Evolutionary conservation across 2,329 filamentous ascomycete species (phyloP).

Genomic region (Verticillium alfalfae): DNA sequence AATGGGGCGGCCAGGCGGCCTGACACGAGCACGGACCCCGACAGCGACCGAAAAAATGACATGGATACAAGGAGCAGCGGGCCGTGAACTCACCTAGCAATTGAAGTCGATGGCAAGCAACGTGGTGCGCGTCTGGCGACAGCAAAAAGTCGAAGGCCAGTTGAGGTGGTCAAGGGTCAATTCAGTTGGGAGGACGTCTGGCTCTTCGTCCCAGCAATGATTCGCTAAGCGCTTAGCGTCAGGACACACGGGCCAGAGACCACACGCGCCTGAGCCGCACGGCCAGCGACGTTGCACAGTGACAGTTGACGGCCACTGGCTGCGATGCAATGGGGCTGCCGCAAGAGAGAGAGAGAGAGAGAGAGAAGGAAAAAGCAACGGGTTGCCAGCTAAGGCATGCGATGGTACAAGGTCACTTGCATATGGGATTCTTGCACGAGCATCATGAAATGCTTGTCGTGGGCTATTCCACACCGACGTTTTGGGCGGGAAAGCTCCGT

Average conservation of each 20-base stretch:
- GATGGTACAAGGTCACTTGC: background rate
- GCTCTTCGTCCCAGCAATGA: background rate
- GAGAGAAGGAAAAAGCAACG: background rate
- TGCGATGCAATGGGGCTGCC: background rate
- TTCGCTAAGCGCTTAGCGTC: conserved; percentile 20
- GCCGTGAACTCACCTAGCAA: conserved; percentile 6
- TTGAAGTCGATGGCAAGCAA: conserved; percentile 11
- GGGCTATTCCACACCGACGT: background rate
- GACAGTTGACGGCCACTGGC: background rate
- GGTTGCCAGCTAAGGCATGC: background rate
- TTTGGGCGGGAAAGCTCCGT: background rate
- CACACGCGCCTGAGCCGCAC: conserved; percentile 12
- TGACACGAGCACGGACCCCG: background rate
- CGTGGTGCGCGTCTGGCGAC: conserved; percentile 12
- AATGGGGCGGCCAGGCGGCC: background rate
- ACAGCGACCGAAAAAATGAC: background rate
- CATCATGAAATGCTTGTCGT: background rate
- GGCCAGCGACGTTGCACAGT: conserved; percentile 1
- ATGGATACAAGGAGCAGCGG: background rate
- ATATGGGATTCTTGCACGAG: background rate
- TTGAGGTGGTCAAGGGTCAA: background rate
- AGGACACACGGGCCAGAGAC: conserved; percentile 9
- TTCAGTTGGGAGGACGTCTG: background rate
- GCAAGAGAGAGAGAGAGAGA: background rate
- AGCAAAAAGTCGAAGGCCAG: background rate